A percentile compares a stretch with the other conserved stretches of the same genome.
phyloP scores from a whole-genome alignment of 495 filamentous ascomycete species.

The Penicillium diatomitis region DNA sequence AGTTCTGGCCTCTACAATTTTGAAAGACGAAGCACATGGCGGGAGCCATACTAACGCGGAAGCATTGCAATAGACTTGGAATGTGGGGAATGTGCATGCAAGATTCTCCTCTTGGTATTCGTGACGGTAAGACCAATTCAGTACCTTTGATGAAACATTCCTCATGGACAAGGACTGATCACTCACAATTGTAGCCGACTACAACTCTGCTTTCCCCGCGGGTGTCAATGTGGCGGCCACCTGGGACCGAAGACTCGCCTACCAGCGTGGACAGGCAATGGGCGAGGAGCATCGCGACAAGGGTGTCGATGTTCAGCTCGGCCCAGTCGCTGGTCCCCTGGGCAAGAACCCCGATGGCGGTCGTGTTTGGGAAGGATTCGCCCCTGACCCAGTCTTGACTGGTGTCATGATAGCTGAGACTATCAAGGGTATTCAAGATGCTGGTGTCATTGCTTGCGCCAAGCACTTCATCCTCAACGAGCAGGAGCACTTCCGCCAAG shows the following conservation, averaged over 20 bases:
- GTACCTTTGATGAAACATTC: not conserved
- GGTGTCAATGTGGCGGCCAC: constrained; percentile 78
- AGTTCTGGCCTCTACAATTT: not conserved
- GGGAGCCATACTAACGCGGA: constrained; percentile 1
- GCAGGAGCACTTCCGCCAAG: constrained; percentile 76
- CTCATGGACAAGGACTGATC: constrained; percentile 5
- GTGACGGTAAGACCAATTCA: constrained; percentile 40
- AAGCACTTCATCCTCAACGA: constrained; percentile 77
- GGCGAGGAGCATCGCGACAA: constrained; percentile 72
- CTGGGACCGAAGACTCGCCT: constrained; percentile 65
- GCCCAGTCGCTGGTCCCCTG: constrained; percentile 82
- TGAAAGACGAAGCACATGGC: not conserved
- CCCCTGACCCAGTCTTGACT: constrained; percentile 68
- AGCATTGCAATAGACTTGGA: constrained; percentile 51
- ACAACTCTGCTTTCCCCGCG: constrained; percentile 70
- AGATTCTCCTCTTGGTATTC: constrained; percentile 80
- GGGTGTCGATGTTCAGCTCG: constrained; percentile 77
- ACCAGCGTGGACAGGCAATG: constrained; percentile 68
- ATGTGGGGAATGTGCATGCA: constrained; percentile 80
- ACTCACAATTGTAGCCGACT: constrained; percentile 44
- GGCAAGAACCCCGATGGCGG: constrained; percentile 68
- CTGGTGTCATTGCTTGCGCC: constrained; percentile 69
- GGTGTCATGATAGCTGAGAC: constrained; percentile 65
- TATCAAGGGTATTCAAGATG: constrained; percentile 74
- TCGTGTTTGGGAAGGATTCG: constrained; percentile 74